Base-by-base conservation (phyloP, 768 basidiomycete species). In the Boletus rex-veris region DNA sequence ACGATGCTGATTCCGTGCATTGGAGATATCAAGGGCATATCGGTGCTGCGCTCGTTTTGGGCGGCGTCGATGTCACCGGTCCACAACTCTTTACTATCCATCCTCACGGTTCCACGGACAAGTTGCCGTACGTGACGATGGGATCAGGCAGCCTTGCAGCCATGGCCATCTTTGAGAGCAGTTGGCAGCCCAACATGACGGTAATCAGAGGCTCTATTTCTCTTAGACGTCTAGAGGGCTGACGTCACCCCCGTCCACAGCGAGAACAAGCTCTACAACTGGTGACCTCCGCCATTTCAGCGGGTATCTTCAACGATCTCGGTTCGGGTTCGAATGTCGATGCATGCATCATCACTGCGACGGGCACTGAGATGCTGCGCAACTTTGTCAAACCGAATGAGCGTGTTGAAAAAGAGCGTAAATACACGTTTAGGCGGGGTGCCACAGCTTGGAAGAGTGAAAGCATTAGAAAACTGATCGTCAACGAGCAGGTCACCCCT, bases 251-350 rank as follows among this genome's bases (percentile, higher is more conserved):
- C 43, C 47, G 0, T 50, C 12, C 24, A 36, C 70, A 95, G 90
- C 82, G 90, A 38, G 80, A 83, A 39, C 86, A 88, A 24, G 96
- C 93, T 3, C 81, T 98, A 45, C 75, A 76, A 7, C 78, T 98
- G 18, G 94, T 98, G 36, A 83, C 87, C 53, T 79, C 83, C 37
- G 95, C 97, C 43, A 85, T 99, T 64, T 85, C 88, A 21, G 90
- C 92, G 3, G 97, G 97, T 80, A 95, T 99, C 68, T 98, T 97
- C 82, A 98, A 99, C 76, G 97, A 99, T 76, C 83, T 98, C 33
- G 97, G 97, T 4, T 98, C 96, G 1, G 97, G 97, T 40, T 94
- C 92, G n/a, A 98, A 99, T 69, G 83, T 98, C 64, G 97, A 99
- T 71, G 96, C 94, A 1, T 96, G 95, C 70, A 82, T 98, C 61